phyloP scores from a whole-genome alignment of 805 yeast species.

The Candida silvatica region DNA sequence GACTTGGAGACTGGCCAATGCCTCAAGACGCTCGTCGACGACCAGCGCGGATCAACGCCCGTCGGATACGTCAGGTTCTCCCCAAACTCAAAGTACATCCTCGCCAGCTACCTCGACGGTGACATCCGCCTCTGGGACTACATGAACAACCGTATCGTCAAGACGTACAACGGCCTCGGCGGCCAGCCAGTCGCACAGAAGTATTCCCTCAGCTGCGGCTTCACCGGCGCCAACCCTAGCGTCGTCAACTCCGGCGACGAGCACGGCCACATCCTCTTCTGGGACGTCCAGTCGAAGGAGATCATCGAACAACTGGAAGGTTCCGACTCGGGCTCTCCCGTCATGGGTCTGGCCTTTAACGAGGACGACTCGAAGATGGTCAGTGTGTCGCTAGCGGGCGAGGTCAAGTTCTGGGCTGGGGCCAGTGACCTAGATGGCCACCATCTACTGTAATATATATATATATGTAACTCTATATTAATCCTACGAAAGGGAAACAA shows the following conservation, averaged over 20 bases:
- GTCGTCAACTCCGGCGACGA: constrained; percentile 50
- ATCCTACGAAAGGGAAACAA: constrained; percentile 4
- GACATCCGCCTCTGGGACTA: constrained; percentile 78
- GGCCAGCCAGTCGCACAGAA: constrained; percentile 36
- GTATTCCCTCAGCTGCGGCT: constrained; percentile 43
- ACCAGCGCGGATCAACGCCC: constrained; percentile 68
- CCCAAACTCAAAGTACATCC: constrained; percentile 71
- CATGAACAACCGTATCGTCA: constrained; percentile 69
- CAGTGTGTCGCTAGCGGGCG: constrained; percentile 23
- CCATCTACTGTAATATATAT: no score
- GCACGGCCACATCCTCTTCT: constrained; percentile 40
- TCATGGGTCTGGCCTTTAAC: constrained; percentile 33
- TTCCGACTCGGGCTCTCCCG: constrained; percentile 13
- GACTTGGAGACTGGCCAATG: constrained; percentile 89
- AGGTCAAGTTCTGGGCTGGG: constrained; percentile 20
- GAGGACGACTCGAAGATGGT: constrained; percentile 30
- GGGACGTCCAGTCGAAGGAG: constrained; percentile 60
- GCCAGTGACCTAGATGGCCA: no score
- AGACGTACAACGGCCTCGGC: constrained; percentile 36
- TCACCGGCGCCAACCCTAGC: constrained; percentile 22
- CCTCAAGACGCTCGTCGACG: constrained; percentile 78
- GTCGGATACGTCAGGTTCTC: constrained; percentile 65
- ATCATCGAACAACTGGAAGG: constrained; percentile 24
- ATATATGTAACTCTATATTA: background rate
- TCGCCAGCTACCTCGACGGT: constrained; percentile 79